Base-by-base conservation (phyloP, 768 basidiomycete species). In the Amanita rubescens region DNA sequence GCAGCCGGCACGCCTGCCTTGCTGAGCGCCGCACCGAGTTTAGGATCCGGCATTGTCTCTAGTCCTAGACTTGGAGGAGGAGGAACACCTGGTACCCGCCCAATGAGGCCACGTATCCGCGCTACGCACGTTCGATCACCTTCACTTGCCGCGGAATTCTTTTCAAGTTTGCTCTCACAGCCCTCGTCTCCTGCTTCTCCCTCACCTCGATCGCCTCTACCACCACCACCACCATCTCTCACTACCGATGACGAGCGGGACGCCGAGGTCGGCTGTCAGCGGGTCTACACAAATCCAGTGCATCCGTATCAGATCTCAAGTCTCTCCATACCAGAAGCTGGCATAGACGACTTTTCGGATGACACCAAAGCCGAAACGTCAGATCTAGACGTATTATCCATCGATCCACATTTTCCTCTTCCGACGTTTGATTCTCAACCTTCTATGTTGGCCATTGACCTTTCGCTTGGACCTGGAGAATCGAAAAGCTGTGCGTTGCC, bases 361-460 rank as follows among this genome's bases (percentile, higher is more conserved):
- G n/a, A n/a, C n/a, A n/a, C n/a, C n/a, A n/a, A n/a, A n/a, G n/a
- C n/a, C n/a, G n/a, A n/a, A n/a, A n/a, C n/a, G n/a, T n/a, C n/a
- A n/a, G n/a, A n/a, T n/a, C n/a, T n/a, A n/a, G n/a, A n/a, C n/a
- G n/a, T n/a, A n/a, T n/a, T n/a, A n/a, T n/a, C n/a, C n/a, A 63
- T 82, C n/a, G 79, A 82, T 54, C 77, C 80, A 0, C 85, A 86
- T 32, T 65, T 67, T 3, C 85, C 84, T 0, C 65, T 98, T 15
- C 94, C 95, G 0, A 93, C 90, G 0, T 84, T 95, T 22, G 86
- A 94, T 57, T 82, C 87, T 0, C 86, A 87, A 54, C 87, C 90
- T 9, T 80, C 87, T 30, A 87, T 98, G 80, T 72, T 98, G 9
- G 93, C 88, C 0, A 90, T 99, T 0, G 96, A 98, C 67, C 64